Conservation (phyloP, 768 basidiomycete species). For the Kwoniella mangroviensis region DNA sequence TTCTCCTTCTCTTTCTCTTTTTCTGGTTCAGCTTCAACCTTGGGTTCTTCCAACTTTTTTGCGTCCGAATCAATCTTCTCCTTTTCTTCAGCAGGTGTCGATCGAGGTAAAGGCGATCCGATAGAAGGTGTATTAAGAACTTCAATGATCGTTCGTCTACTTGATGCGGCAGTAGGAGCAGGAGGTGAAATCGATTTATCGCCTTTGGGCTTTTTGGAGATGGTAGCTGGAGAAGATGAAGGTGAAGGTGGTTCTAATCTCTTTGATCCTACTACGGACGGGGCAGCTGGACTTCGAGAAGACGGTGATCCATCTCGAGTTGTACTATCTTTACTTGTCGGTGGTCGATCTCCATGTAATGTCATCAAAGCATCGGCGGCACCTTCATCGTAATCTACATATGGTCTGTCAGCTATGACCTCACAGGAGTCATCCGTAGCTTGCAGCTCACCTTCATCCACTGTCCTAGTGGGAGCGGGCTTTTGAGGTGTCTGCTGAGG, state of each 20-base stretch:
- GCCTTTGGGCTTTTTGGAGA: conserved; percentile 28
- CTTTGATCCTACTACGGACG: conserved; percentile 25
- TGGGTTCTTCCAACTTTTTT: conserved; percentile 6
- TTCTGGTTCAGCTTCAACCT: neutral
- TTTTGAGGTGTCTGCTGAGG: conserved; percentile 45
- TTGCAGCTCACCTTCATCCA: conserved; percentile 68
- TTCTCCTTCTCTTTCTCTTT: neutral
- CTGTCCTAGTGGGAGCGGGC: conserved; percentile 62
- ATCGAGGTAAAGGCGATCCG: conserved; percentile 26
- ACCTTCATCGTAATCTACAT: conserved; percentile 82
- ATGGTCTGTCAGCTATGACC: conserved; percentile 19
- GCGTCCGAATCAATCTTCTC: neutral
- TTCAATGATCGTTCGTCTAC: conserved; percentile 41
- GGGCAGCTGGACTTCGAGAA: conserved; percentile 12
- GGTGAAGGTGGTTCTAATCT: conserved; percentile 45
- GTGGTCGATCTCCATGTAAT: conserved; percentile 61
- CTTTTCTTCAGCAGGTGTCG: neutral
- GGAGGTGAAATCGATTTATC: conserved; percentile 10
- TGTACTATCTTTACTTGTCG: conserved; percentile 20
- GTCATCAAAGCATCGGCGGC: conserved; percentile 83
- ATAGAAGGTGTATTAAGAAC: conserved; percentile 45
- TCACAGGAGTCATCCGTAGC: neutral
- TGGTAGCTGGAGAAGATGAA: conserved; percentile 24
- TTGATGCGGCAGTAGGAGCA: conserved; percentile 21
- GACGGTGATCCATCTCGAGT: conserved; percentile 15